Base-by-base conservation (phyloP, 805 yeast genomes). In the Novakomyces olei region DNA sequence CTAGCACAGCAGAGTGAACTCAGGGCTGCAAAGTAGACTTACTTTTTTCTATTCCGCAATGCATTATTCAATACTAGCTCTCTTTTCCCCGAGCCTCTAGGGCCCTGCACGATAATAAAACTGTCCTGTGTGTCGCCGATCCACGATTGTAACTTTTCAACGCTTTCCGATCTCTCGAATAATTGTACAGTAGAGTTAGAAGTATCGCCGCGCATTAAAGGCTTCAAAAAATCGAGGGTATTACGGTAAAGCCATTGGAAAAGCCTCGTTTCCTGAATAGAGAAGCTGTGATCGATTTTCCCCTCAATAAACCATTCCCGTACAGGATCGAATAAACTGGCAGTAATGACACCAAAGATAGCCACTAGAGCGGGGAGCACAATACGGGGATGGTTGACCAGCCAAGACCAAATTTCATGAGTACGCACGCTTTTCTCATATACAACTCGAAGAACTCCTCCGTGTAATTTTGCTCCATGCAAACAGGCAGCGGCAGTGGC, bases 71-170 rank as follows among this genome's bases (percentile, higher is more conserved):
- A 53, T 4, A 85, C 81, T 37, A 80, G 55, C 37, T 72, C 85
- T 37, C 71, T 65, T 44, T 88, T 85, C 15, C 96, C 98, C n/a
- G 92, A 71, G 4, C 98, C 98, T 41, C 79, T 65, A 4, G 98
- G 96, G 8, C 98, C 98, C 39, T 72, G 68, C 2, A 88, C 71
- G 3, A 88, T 69, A 17, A 85, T 81, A 47, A 81, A 88, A 1
- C 95, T 79, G 48, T 76, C 73, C n/a, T 72, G 70, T 39, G 81
- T 83, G 49, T 88, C 98, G 36, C 69, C 71, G 4, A 88, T 56
- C 88, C 92, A 77, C 41, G 76, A 56, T 41, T 63, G 65, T 35
- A 88, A 46, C 40, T 75, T 79, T 36, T 71, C 69, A 1, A 74
- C 69, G 38, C 67, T 65, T 33, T 71, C 75, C 25, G 58, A 50